Conservation (phyloP, 441 rosid genomes). For the Isatis lusitanica region DNA sequence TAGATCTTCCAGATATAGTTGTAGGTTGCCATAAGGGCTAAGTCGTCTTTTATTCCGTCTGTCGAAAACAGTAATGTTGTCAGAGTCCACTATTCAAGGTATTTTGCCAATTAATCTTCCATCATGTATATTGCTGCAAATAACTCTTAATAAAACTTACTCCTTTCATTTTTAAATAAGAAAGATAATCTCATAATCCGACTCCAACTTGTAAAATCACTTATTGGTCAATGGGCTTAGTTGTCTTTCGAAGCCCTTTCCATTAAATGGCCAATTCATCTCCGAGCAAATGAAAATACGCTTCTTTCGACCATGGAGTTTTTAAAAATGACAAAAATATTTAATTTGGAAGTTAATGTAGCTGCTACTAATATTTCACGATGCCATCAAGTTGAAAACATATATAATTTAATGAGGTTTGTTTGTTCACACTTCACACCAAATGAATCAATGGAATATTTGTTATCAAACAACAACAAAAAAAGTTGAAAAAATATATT, state of each 20-base stretch:
- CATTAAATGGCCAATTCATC: background rate
- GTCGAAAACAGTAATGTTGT: too few species aligned
- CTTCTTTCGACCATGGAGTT: background rate
- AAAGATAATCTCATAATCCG: background rate
- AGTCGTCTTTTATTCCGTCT: too few species aligned
- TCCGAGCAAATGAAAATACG: background rate
- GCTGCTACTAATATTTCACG: background rate
- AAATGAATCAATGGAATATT: background rate
- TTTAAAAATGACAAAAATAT: background rate
- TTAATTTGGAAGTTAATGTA: background rate
- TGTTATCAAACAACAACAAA: background rate
- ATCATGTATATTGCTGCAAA: too few species aligned
- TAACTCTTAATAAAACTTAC: too few species aligned
- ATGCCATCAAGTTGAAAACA: too few species aligned
- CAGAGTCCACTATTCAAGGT: too few species aligned
- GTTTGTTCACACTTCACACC: background rate
- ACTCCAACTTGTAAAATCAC: background rate
- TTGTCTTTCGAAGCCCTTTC: background rate
- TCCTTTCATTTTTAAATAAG: background rate
- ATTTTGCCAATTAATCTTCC: too few species aligned
- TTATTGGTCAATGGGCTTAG: background rate
- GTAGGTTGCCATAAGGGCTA: too few species aligned
- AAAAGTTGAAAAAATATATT: background rate
- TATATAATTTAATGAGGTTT: background rate
- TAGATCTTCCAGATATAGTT: too few species aligned